A percentile compares a stretch with the other conserved stretches of the same genome.
Evolutionary conservation across 2,329 filamentous ascomycete genomes (phyloP).

Genomic region (Emmonsiellopsis sp.): DNA sequence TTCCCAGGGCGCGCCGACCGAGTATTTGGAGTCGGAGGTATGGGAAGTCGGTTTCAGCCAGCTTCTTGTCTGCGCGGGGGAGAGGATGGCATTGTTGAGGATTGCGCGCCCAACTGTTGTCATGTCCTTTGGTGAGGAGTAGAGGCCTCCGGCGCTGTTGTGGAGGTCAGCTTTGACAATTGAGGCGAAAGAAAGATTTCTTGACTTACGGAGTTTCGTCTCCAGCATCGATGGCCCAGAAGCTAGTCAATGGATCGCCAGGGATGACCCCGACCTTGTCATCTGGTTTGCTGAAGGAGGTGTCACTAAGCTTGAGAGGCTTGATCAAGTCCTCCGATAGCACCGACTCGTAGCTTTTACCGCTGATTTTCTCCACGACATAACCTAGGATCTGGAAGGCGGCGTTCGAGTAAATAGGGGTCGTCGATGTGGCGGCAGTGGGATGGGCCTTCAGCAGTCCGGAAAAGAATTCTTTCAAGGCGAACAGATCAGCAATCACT

Average conservation of each 20-base stretch:
- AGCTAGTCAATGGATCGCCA: constrained; percentile 18
- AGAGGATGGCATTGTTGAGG: constrained; percentile 26
- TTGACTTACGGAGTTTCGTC: constrained; percentile 19
- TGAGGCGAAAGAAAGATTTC: too few species aligned
- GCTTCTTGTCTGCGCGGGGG: constrained; percentile 22
- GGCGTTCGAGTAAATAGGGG: constrained; percentile 31
- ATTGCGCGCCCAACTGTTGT: constrained; percentile 30
- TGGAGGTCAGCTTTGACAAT: too few species aligned
- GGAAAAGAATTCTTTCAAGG: constrained; percentile 19
- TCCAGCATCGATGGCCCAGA: constrained; percentile 23
- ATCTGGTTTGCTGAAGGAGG: constrained; percentile 22
- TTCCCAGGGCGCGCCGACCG: constrained; percentile 29
- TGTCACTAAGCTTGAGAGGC: constrained; percentile 24
- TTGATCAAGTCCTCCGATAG: constrained; percentile 22
- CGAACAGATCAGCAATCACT: not conserved
- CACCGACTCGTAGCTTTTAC: constrained; percentile 21
- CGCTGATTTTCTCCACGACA: constrained; percentile 25
- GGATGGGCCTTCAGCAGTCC: constrained; percentile 20
- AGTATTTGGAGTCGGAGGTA: constrained; percentile 23
- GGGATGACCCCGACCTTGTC: constrained; percentile 28
- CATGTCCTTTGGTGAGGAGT: constrained; percentile 26
- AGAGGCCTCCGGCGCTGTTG: constrained; percentile 6
- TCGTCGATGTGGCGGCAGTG: constrained; percentile 22
- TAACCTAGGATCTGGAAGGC: constrained; percentile 29
- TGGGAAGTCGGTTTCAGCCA: constrained; percentile 34